Conservation (phyloP, 345 rosid genomes). For the Kernera saxatilis region DNA sequence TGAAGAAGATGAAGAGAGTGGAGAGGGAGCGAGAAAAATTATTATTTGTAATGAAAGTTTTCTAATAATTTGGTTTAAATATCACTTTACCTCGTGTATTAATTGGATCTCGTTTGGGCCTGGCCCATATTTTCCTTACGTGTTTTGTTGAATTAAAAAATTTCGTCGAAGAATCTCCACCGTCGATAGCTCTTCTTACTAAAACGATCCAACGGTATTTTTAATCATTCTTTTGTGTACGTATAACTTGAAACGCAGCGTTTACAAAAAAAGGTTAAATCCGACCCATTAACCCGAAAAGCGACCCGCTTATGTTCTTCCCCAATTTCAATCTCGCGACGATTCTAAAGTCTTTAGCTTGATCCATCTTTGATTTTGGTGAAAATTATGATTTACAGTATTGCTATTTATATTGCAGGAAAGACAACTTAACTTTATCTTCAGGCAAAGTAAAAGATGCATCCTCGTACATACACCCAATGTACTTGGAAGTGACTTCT, state of each 20-base stretch:
- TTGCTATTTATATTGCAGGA: too few relatives aligned
- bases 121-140: neutral
- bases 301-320: too few relatives aligned
- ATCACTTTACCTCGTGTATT: too few relatives aligned
- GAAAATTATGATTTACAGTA: too few relatives aligned
- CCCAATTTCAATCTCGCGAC: too few relatives aligned
- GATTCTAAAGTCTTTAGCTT: too few relatives aligned
- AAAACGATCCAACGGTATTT: neutral
- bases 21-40: neutral
- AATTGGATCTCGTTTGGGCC: neutral
- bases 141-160: neutral
- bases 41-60: neutral
- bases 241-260: neutral
- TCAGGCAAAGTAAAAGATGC: too few relatives aligned
- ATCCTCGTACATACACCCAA: too few relatives aligned
- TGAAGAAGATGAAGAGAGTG: neutral
- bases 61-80: neutral
- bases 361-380: too few relatives aligned
- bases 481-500: too few relatives aligned
- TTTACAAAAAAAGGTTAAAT: neutral
- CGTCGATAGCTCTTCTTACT: neutral
- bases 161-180: neutral
- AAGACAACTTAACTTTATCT: too few relatives aligned
- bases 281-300: too few relatives aligned
- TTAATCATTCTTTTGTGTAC: neutral